Conservation (phyloP, 176 grass and related monocot genomes). For the Dactylis glomerata region DNA sequence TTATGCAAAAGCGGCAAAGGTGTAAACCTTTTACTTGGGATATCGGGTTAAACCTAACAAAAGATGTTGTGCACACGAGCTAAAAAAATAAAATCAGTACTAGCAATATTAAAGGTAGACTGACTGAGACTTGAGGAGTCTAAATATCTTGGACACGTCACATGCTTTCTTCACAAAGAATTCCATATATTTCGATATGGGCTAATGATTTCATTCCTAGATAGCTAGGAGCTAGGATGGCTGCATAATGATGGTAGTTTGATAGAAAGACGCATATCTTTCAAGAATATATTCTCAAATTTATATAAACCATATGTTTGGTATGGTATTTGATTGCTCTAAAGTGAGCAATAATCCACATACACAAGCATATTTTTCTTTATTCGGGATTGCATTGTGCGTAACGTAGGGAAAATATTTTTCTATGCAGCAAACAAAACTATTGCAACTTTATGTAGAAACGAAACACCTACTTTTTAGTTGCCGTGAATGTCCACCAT, state of each 20-base stretch:
- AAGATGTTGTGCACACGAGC: neutral
- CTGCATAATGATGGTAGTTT: slow-evolving; percentile 1
- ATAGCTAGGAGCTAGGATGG: slow-evolving; percentile 23
- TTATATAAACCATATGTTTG: neutral
- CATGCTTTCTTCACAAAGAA: neutral
- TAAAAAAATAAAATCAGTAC: neutral
- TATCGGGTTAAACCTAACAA: slow-evolving; percentile 17
- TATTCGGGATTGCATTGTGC: neutral
- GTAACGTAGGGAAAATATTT: no score
- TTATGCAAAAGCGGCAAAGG: slow-evolving; percentile 8
- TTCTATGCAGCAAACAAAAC: neutral
- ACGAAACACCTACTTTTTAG: neutral
- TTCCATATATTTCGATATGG: slow-evolving; percentile 10
- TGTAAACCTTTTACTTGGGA: slow-evolving; percentile 9
- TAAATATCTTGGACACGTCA: slow-evolving; percentile 8
- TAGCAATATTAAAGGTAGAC: slow-evolving; percentile 12
- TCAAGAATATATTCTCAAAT: slow-evolving; percentile 24
- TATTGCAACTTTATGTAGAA: neutral
- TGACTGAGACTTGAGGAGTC: slow-evolving; percentile 12
- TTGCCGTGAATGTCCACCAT: neutral
- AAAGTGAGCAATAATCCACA: neutral
- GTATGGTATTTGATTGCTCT: neutral
- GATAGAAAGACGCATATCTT: neutral
- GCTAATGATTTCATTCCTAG: slow-evolving; percentile 25
- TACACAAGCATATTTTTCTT: neutral